Base-by-base conservation (phyloP, 1,284 basidiomycete species). In the Pascua sp. region DNA sequence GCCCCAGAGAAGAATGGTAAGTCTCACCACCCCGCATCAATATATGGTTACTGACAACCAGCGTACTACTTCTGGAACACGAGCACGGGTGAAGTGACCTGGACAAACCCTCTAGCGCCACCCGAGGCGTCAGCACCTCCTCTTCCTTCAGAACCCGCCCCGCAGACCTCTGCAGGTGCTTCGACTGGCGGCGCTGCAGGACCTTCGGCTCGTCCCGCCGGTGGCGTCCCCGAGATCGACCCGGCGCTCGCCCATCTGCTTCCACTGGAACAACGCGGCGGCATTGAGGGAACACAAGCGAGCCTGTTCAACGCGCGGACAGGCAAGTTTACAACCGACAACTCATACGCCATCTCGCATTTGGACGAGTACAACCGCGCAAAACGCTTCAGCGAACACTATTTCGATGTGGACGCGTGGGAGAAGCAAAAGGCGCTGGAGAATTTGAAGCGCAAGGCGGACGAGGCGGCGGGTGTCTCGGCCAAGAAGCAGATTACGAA, bases 31-130 rank as follows among this genome's bases (percentile, higher is more conserved):
- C 38, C 41, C 47, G 41, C 16, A 16, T 11, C 44, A 17, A 15
- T 17, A 18, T 11, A 0, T n/a, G n/a, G 37, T 0, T 39, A 24
- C 56, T 46, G 8, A 46, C 50, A 7, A 3, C 2, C 55, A 78
- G 84, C 88, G 15, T 93, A 91, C 79, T 94, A 93, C 77, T 93
- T 93, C 79, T 90, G 84, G 83, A 93, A 93, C 77, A 65, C 84
- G 12, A 75, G 79, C 56, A 91, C 89, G 0, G 81, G 86, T 58
- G 85, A 91, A 77, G 92, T 90, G 40, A 93, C 91, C 18, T 94
- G 91, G 91, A 80, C 81, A 42, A 94, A 94, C 70, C 91, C 91
- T 8, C 81, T 94, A 16, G 68, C 63, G 8, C 65, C 72, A 4
- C 13, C 60, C 0, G 38, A 59, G 11, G 37, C 18, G 46, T 68